Base-by-base conservation (phyloP, 2,329 filamentous ascomycete genomes). In the Diplocarpon mali region DNA sequence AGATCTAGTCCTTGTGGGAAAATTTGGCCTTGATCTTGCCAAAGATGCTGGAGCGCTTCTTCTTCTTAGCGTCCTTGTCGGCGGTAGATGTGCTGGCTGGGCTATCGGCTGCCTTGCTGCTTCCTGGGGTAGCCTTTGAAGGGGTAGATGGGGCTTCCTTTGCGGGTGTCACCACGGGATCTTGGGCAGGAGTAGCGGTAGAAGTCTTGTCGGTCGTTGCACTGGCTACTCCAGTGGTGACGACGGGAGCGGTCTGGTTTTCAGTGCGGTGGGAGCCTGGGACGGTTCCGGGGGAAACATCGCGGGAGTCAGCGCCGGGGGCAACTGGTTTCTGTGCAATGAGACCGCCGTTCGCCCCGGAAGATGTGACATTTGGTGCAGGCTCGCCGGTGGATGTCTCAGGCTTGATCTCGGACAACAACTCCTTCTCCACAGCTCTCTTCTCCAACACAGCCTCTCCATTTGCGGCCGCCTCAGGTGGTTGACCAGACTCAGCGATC, bases 361-460 rank as follows among this genome's bases (percentile, higher is more conserved):
- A 24, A 11, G 41, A 43, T 14, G 46, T 48, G 35, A 52, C 48
- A 17, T 54, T 54, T n/a, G 59, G 56, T 48, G 60, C 58, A 29
- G 60, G 42, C 31, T 60, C 57, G 8, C 57, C 58, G 17, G 49
- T 57, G 14, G 54, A 52, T 12, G 51, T 58, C 42, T 60, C 56
- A 14, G 64, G 60, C 62, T 73, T 69, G 49, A 80, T 71, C 62
- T 83, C 75, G 52, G 76, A 71, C 38, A 88, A 68, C 8, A 93
- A 70, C 66, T 94, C 83, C 20, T 75, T 64, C 67, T 93, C 86
- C 5, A 88, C 71, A 9, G 69, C 72, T 62, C 76, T 77, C 75
- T 92, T 92, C 56, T 89, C 84, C 50, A 74, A 67, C 6, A 92
- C 83, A 14, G 80, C 83, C 44, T 72, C 71, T 1, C 76, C 68